A percentile compares a stretch with the other conserved stretches of the same genome.
Conservation (phyloP, 1,139 yeast species). For the Debaryomyces psychrophilus region DNA sequence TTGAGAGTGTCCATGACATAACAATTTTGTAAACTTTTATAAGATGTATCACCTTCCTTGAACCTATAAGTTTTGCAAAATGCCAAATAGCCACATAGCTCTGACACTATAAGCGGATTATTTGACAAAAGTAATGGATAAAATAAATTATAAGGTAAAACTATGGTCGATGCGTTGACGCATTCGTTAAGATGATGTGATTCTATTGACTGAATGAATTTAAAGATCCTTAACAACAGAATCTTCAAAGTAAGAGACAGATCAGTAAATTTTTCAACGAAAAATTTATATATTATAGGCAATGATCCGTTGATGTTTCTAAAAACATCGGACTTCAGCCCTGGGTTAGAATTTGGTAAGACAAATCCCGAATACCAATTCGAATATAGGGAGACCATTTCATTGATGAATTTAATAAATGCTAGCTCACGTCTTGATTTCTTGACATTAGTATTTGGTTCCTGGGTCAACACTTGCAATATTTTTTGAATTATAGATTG, state of each 20-base stretch:
- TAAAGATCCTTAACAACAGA: constrained; percentile 15
- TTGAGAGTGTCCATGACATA: constrained; percentile 65
- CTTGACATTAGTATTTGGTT: constrained; percentile 1
- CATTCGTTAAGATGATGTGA: constrained; percentile 15
- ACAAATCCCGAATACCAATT: constrained; percentile 7
- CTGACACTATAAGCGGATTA: constrained; percentile 50
- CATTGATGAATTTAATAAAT: constrained; percentile 3
- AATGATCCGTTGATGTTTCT: constrained; percentile 15
- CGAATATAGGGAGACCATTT: constrained; percentile 7
- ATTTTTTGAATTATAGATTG: constrained; percentile 8
- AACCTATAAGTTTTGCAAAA: constrained; percentile 38
- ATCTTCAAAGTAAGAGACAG: constrained; percentile 10
- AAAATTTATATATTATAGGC: constrained; percentile 13
- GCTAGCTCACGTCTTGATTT: constrained; percentile 2
- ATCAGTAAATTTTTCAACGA: constrained; percentile 4
- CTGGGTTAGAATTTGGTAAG: neutral
- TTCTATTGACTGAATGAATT: constrained; percentile 16
- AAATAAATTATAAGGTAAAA: constrained; percentile 43
- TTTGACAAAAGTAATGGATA: constrained; percentile 39
- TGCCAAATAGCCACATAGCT: constrained; percentile 52
- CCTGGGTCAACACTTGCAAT: neutral
- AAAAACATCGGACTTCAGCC: constrained; percentile 2
- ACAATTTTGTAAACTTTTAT: constrained; percentile 50
- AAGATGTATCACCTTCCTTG: constrained; percentile 20
- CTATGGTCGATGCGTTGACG: constrained; percentile 20